Base-by-base conservation (phyloP, 768 basidiomycete species). In the Russula olivacea region DNA sequence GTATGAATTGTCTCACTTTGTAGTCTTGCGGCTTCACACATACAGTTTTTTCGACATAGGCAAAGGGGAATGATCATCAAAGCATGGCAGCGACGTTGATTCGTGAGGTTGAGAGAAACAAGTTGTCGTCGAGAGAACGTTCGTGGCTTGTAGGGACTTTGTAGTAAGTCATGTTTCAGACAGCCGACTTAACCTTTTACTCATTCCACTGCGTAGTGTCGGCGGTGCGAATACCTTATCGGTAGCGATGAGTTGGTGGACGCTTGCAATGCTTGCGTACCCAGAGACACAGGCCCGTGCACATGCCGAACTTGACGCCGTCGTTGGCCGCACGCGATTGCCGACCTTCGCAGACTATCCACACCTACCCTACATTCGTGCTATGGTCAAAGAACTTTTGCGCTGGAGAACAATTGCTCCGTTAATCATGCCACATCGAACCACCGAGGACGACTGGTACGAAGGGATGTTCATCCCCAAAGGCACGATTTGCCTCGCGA, bases 391-490 rank as follows among this genome's bases (percentile, higher is more conserved):
- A 36, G 52, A 53, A 7, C 11, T 36, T n/a, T 14, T 53, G 8
- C 52, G 52, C 12, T 53, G 52, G 52, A 53, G 19, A 14, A 4
- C 52, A 14, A n/a, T 23, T 12, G 34, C 10, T 14, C 52, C 52
- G 7, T 6, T 53, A 21, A 34, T 2, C 34, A 4, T 5, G 10
- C 14, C 38, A 8, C 52, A 53, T 36, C 34, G 52, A 10, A 0
- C 6, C n/a, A 53, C 21, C 1, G 21, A 53, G 52, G 52, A 53
- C 7, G 52, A 55, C 23, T 55, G 53, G 38, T 55, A 55, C 53
- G 21, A 55, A 25, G 53, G 53, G 38, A 55, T 55, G 53, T 55
- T 40, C 23, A 55, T 55, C 21, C 53, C 53, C 1, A 55, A 55
- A 30, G 53, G 23, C 36, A 10, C 38, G 15, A 40, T 28, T 5